Percentiles rank a stretch among this genome's conserved stretches.
Evolutionary conservation across 495 filamentous ascomycete species (phyloP).

Genomic region (Massariosphaeria phaeospora): DNA sequence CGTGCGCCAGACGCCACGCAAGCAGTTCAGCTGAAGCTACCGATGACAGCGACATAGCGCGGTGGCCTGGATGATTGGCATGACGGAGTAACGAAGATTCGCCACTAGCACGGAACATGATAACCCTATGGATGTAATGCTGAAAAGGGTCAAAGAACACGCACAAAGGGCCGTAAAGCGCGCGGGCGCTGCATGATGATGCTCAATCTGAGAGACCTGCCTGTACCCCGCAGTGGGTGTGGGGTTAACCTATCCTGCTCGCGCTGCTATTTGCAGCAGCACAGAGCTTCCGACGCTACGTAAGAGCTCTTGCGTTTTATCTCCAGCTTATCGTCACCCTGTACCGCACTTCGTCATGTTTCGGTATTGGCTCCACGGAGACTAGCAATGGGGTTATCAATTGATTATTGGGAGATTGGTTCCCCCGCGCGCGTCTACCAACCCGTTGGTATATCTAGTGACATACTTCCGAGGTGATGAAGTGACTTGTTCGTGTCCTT

Average conservation of each 20-base stretch:
- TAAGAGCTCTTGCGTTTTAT: slow-evolving; percentile 29
- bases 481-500: too few relatives aligned
- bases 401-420: neutral
- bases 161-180: neutral
- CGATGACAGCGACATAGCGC: neutral
- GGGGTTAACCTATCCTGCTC: slow-evolving; percentile 21
- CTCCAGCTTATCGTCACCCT: slow-evolving; percentile 30
- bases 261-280: slow-evolving; percentile 10
- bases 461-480: neutral
- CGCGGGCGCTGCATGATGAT: slow-evolving; percentile 22
- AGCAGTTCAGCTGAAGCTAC: slow-evolving; percentile 19
- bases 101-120: too few relatives aligned
- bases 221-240: slow-evolving; percentile 28
- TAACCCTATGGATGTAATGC: too few relatives aligned
- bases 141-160: neutral
- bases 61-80: too few relatives aligned
- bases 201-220: neutral
- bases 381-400: slow-evolving; percentile 15
- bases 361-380: slow-evolving; percentile 12
- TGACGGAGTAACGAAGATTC: too few relatives aligned
- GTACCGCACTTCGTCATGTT: slow-evolving; percentile 15
- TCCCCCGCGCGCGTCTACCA: slow-evolving; percentile 24
- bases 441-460: slow-evolving; percentile 10
- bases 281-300: slow-evolving; percentile 21
- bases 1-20: slow-evolving; percentile 31